These are phyloP conservation scores for Lasiodiplodia hormozganensis DNA, from an alignment of 2,329 filamentous ascomycete genomes.

Conservation along the genomic window DNA sequence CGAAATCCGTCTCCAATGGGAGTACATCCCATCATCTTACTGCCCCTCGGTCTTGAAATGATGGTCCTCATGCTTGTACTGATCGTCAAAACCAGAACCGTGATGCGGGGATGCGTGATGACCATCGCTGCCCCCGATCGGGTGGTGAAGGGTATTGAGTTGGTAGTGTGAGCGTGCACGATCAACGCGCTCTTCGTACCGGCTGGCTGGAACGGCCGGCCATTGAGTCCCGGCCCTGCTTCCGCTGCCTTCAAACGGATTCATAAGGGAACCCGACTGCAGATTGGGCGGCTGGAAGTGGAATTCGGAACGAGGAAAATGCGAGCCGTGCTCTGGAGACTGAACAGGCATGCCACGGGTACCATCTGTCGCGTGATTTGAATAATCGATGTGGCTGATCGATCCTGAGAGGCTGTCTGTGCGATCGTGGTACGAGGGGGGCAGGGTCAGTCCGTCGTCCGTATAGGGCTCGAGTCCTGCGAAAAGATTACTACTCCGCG, in stretches of 20 bases:
- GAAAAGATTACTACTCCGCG: background rate
- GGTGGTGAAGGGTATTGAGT: background rate
- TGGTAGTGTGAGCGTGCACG: background rate
- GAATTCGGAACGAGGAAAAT: background rate
- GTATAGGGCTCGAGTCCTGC: background rate
- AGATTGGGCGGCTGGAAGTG: background rate
- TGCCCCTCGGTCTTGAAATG: constrained; percentile 16
- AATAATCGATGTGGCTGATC: background rate
- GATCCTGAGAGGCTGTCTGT: background rate
- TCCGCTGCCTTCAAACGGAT: background rate
- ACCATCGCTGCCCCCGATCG: background rate
- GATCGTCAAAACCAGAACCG: constrained; percentile 4
- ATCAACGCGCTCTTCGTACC: constrained; percentile 7
- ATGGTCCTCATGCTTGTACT: constrained; percentile 14
- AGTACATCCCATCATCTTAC: background rate
- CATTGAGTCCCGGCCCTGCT: background rate
- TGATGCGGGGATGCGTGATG: constrained; percentile 5
- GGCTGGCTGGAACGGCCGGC: background rate
- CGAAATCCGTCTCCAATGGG: background rate
- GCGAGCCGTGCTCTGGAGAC: background rate
- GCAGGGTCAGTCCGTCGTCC: background rate
- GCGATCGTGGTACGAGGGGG: constrained; percentile 1
- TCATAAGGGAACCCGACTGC: background rate
- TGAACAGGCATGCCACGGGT: constrained; percentile 12
- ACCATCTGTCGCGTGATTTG: background rate